Conservation (phyloP, 352 stramenopile genomes). For the Globisporangium cederbergense region DNA sequence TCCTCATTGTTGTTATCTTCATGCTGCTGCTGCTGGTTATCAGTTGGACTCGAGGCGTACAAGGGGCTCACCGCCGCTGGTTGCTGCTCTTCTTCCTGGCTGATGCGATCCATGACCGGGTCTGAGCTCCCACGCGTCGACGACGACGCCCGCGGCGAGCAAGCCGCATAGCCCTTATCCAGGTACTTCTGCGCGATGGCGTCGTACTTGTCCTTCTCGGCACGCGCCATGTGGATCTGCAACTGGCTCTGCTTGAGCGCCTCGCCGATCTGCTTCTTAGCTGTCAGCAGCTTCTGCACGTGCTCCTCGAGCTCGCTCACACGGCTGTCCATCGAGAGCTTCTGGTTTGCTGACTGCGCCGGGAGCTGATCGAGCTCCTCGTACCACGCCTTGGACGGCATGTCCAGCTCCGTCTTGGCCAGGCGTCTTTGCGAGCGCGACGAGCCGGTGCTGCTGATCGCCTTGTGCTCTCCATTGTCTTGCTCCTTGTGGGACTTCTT, state of each 20-base stretch:
- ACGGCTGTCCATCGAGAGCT: conserved; percentile 37
- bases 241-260: conserved; percentile 35
- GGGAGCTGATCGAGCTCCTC: conserved; percentile 22
- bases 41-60: neutral
- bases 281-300: conserved; percentile 33
- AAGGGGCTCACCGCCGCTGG: neutral
- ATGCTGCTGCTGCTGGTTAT: neutral
- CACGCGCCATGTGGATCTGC: conserved; percentile 25
- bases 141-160: neutral
- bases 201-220: conserved; percentile 34
- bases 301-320: conserved; percentile 35
- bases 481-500: neutral
- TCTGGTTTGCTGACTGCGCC: conserved; percentile 10
- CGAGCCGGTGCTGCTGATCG: neutral
- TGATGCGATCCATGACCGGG: neutral
- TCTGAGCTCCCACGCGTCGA: neutral
- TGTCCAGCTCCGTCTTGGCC: conserved; percentile 18
- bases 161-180: conserved; percentile 23
- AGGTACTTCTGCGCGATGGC: conserved; percentile 29
- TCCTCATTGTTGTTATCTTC: neutral
- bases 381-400: conserved; percentile 15
- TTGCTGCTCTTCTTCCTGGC: neutral
- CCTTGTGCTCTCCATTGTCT: neutral
- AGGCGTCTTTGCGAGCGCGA: neutral
- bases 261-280: conserved; percentile 34